phyloP scores from a whole-genome alignment of 73 alveolate species.

The Paramecium tetraurelia region DNA sequence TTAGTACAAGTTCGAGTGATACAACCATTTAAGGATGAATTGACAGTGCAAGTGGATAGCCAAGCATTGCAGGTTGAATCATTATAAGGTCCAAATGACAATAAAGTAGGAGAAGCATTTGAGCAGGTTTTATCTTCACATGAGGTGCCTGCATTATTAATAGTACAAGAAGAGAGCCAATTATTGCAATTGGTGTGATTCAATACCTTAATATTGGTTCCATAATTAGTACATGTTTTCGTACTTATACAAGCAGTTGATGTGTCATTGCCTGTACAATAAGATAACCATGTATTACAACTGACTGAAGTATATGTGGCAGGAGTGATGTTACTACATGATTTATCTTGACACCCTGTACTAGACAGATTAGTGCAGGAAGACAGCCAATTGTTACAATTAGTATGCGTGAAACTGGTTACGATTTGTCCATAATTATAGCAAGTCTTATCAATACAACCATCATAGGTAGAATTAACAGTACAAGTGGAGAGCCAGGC shows the following conservation, averaged over 20 bases:
- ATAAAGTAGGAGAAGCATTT: background rate
- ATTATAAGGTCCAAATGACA: background rate
- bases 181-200: background rate
- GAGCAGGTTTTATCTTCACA: background rate
- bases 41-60: slow-evolving; percentile 22
- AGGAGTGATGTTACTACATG: background rate
- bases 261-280: background rate
- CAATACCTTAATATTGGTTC: background rate
- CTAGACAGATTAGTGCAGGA: background rate
- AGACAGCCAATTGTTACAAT: background rate
- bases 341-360: background rate
- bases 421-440: background rate
- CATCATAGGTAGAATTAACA: slow-evolving; percentile 2
- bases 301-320: background rate
- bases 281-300: background rate
- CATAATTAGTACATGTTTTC: background rate
- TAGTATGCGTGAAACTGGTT: background rate
- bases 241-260: background rate
- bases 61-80: background rate
- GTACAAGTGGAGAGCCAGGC: slow-evolving; percentile 1
- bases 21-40: slow-evolving; percentile 26
- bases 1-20: background rate
- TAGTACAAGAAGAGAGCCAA: background rate
- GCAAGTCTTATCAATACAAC: background rate
- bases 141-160: background rate